phyloP scores from a whole-genome alignment of 768 basidiomycete species.

The Pisolithus marmoratus region DNA sequence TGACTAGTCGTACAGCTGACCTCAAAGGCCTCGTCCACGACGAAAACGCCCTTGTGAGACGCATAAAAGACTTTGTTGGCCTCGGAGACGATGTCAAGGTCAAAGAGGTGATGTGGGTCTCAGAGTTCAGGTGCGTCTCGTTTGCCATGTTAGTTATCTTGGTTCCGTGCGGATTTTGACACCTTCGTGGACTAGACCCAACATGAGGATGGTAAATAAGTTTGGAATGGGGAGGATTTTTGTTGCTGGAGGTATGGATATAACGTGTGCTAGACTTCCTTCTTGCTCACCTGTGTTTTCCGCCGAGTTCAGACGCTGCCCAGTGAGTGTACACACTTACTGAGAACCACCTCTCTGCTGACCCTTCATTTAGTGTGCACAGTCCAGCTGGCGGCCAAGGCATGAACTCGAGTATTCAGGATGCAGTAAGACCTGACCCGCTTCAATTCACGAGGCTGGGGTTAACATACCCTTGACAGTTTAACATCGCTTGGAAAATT shows the following conservation, averaged over 20 bases:
- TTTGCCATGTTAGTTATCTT: no score
- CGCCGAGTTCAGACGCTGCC: no score
- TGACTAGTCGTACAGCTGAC: constrained; percentile 5
- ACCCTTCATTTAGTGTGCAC: constrained; percentile 22
- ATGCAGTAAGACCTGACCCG: background rate
- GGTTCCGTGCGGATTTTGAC: no score
- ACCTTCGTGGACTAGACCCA: no score
- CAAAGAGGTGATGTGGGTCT: no score
- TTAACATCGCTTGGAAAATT: constrained; percentile 40
- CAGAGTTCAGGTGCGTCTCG: no score
- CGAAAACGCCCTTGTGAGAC: constrained; percentile 22
- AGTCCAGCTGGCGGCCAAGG: constrained; percentile 39
- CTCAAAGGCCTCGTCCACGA: constrained; percentile 13
- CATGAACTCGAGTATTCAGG: constrained; percentile 10
- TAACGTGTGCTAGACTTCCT: no score
- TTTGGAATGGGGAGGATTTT: constrained; percentile 25
- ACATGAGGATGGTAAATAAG: no score
- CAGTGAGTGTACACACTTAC: background rate
- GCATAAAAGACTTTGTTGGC: constrained; percentile 23
- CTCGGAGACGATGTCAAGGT: no score
- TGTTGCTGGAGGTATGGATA: constrained; percentile 36
- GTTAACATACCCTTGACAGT: constrained; percentile 12
- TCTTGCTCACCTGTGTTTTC: no score
- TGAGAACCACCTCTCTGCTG: background rate
- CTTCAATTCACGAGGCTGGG: no score